A percentile compares a stretch with the other conserved stretches of the same genome.
Evolutionary conservation across 768 basidiomycete genomes (phyloP).

Genomic region (Suillus alpinus): DNA sequence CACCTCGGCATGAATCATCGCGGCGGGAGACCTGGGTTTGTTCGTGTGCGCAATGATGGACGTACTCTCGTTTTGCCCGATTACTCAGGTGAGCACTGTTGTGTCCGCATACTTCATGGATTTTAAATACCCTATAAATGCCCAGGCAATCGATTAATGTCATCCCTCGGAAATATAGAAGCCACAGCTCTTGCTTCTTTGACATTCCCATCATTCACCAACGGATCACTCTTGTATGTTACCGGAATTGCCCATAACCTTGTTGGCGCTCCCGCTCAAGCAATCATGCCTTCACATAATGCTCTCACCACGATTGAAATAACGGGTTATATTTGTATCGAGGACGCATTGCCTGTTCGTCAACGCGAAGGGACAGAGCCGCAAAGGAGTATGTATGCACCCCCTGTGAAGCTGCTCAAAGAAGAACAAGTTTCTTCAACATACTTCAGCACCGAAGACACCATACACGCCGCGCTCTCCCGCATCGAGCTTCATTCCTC

Average conservation of each 20-base stretch:
- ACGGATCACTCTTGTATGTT: constrained; percentile 61
- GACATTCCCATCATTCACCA: constrained; percentile 51
- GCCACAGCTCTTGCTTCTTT: constrained; percentile 54
- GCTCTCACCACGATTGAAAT: constrained; percentile 46
- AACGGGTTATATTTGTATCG: constrained; percentile 53
- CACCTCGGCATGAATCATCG: constrained; percentile 70
- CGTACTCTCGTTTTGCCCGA: constrained; percentile 60
- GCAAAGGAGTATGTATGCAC: constrained; percentile 52
- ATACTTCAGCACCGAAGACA: constrained; percentile 25
- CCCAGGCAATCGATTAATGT: constrained; percentile 59
- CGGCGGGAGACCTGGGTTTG: constrained; percentile 58
- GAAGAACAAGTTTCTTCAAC: constrained; percentile 39
- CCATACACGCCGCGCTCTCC: constrained; percentile 29
- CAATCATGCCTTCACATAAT: constrained; percentile 56
- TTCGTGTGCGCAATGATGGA: constrained; percentile 52
- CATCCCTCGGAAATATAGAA: constrained; percentile 64
- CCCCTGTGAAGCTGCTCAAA: constrained; percentile 52
- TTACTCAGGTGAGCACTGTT: constrained; percentile 43
- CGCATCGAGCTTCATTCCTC: constrained; percentile 42
- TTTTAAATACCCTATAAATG: neutral
- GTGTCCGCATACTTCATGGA: constrained; percentile 5
- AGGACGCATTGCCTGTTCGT: constrained; percentile 56
- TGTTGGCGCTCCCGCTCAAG: constrained; percentile 38
- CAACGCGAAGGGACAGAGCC: constrained; percentile 33
- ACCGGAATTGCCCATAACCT: constrained; percentile 56